Conservation (phyloP, 768 basidiomycete species). For the Suillus lakei region DNA sequence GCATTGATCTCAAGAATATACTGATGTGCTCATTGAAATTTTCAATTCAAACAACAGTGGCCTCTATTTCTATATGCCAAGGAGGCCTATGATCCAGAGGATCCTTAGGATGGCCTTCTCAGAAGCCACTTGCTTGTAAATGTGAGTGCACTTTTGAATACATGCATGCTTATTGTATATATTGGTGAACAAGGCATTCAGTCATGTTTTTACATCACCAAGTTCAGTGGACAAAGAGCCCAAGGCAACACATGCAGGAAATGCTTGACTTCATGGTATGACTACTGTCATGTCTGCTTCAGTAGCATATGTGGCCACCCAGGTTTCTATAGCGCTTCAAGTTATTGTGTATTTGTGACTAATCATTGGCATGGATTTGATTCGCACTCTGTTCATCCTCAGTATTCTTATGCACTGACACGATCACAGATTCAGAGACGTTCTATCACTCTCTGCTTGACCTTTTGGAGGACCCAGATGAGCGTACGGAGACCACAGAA, state of each 20-base stretch:
- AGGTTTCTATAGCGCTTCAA: slow-evolving; percentile 11
- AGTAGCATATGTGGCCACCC: slow-evolving; percentile 26
- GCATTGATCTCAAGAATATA: slow-evolving; percentile 23
- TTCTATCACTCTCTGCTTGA: slow-evolving; percentile 27
- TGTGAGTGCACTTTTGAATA: slow-evolving; percentile 12
- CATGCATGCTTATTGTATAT: slow-evolving; percentile 14
- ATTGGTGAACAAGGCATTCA: slow-evolving; percentile 25
- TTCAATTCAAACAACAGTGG: slow-evolving; percentile 33
- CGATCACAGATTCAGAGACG: slow-evolving; percentile 18
- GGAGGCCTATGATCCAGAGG: slow-evolving; percentile 24
- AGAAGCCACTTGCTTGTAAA: slow-evolving; percentile 24
- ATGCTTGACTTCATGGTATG: slow-evolving; percentile 24
- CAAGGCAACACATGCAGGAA: too few species aligned
- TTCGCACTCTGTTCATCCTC: slow-evolving; percentile 23
- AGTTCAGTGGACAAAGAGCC: slow-evolving; percentile 32
- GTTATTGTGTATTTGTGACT: not conserved
- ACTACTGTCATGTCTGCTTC: slow-evolving; percentile 19
- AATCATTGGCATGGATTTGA: slow-evolving; percentile 12
- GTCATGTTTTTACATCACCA: slow-evolving; percentile 35
- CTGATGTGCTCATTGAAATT: slow-evolving; percentile 22
- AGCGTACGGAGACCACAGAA: slow-evolving; percentile 18
- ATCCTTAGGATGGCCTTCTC: slow-evolving; percentile 30
- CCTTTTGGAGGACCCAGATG: slow-evolving; percentile 24
- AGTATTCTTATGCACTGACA: slow-evolving; percentile 24
- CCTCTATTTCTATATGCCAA: slow-evolving; percentile 27